Evolutionary conservation across 306 rosid species (phyloP).

Genomic region (Chamaecrista fasciculata): DNA sequence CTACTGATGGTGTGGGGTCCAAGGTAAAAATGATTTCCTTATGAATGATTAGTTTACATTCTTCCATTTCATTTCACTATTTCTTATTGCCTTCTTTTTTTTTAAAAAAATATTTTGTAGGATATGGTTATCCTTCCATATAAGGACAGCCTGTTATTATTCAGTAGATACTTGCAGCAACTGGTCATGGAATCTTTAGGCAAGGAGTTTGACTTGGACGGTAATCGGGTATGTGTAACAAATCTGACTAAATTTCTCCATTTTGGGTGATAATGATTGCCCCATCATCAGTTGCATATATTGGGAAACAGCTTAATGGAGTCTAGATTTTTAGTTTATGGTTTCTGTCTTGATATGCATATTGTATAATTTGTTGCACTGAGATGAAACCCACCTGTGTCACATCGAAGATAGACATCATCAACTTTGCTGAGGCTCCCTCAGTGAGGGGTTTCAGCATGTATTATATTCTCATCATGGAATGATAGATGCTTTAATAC

Average conservation of each 20-base stretch:
- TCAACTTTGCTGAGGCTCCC: slow-evolving; percentile 3
- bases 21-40: slow-evolving; percentile 58
- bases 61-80: slow-evolving; percentile 15
- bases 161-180: slow-evolving; percentile 96
- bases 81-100: slow-evolving; percentile 22
- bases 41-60: background rate
- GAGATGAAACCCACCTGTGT: slow-evolving; percentile 6
- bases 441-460: slow-evolving; percentile 13
- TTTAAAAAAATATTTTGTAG: slow-evolving; percentile 41
- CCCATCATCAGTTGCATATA: slow-evolving; percentile 2
- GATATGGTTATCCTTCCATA: slow-evolving; percentile 99
- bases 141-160: slow-evolving; percentile 85
- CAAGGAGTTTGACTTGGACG: slow-evolving; percentile 97
- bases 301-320: background rate
- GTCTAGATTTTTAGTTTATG: slow-evolving; percentile 3
- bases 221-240: slow-evolving; percentile 73
- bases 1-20: slow-evolving; percentile 90
- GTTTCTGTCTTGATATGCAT: background rate
- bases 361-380: background rate
- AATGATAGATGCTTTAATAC: slow-evolving; percentile 5
- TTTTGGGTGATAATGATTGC: slow-evolving; percentile 2
- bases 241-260: background rate
- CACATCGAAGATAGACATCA: background rate
- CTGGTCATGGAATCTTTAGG: slow-evolving; percentile 99
- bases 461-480: background rate